These are phyloP conservation scores for Articulospora tetracladia DNA, from an alignment of 495 filamentous ascomycete species.

Conservation along the genomic window DNA sequence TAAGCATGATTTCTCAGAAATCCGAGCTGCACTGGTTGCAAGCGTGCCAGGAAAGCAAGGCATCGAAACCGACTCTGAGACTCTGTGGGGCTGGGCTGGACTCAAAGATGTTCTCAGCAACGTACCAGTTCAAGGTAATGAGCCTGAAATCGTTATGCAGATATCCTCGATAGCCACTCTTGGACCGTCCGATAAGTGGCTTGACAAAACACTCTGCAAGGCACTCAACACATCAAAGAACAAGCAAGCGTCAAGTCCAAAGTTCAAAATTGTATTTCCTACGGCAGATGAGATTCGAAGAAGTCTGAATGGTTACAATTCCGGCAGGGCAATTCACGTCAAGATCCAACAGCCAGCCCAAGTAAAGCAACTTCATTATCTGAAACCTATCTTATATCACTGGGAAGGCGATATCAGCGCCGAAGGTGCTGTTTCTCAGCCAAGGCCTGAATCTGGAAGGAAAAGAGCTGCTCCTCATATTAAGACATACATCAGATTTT, in stretches of 20 bases:
- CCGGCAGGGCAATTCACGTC: constrained; percentile 79
- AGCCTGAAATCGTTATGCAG: constrained; percentile 65
- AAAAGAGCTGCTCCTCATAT: constrained; percentile 86
- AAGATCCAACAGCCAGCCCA: constrained; percentile 67
- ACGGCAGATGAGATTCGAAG: constrained; percentile 74
- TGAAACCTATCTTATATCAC: constrained; percentile 65
- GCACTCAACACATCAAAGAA: constrained; percentile 5
- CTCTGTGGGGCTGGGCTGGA: constrained; percentile 72
- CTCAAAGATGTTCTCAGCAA: constrained; percentile 55
- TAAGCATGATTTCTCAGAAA: constrained; percentile 63
- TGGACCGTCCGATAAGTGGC: constrained; percentile 70
- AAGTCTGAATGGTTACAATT: constrained; percentile 73
- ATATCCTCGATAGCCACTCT: constrained; percentile 83
- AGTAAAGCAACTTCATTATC: constrained; percentile 68
- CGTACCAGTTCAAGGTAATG: constrained; percentile 37
- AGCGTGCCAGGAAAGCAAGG: constrained; percentile 69
- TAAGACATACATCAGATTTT: constrained; percentile 82
- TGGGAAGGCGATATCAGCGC: constrained; percentile 59
- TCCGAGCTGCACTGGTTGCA: constrained; percentile 72
- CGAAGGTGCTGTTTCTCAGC: constrained; percentile 12
- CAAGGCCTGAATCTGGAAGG: constrained; percentile 40
- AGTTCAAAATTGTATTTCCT: constrained; percentile 70
- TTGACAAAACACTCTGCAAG: constrained; percentile 60
- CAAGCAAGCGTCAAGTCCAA: constrained; percentile 30
- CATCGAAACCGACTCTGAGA: constrained; percentile 39